Conservation (phyloP, 768 basidiomycete species). For the Trametes elegans region DNA sequence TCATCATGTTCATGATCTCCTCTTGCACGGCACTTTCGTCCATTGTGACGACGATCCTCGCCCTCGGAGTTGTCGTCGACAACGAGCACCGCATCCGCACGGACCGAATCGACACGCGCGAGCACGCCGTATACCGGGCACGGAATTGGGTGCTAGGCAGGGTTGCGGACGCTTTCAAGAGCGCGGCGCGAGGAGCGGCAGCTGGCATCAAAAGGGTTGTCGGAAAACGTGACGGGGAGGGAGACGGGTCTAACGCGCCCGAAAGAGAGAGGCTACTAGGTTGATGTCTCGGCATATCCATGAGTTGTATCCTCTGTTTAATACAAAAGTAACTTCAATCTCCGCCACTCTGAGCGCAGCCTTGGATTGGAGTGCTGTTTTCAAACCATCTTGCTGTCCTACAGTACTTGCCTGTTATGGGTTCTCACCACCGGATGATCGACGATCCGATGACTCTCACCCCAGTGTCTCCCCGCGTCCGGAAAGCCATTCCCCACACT, state of each 20-base stretch:
- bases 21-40: conserved; percentile 72
- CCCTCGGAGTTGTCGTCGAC: conserved; percentile 66
- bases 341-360: too few species aligned
- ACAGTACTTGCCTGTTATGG: conserved; percentile 5
- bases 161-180: conserved; percentile 12
- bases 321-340: too few species aligned
- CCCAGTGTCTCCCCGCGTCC: background rate
- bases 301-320: too few species aligned
- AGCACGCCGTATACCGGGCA: conserved; percentile 27
- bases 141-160: conserved; percentile 30
- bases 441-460: background rate
- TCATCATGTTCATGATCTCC: conserved; percentile 93
- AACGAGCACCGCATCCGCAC: conserved; percentile 57
- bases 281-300: conserved; percentile 2
- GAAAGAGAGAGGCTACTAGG: conserved; percentile 27
- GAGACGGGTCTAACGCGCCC: conserved; percentile 4
- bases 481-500: background rate
- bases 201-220: conserved; percentile 3
- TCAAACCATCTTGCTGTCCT: background rate
- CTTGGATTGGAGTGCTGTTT: background rate
- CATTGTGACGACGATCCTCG: conserved; percentile 59
- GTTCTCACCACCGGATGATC: background rate
- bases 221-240: conserved; percentile 9
- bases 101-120: conserved; percentile 53
- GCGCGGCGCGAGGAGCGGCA: background rate